Base-by-base conservation (phyloP, 2,329 filamentous ascomycete genomes). In the Pseudonectria foliicola region DNA sequence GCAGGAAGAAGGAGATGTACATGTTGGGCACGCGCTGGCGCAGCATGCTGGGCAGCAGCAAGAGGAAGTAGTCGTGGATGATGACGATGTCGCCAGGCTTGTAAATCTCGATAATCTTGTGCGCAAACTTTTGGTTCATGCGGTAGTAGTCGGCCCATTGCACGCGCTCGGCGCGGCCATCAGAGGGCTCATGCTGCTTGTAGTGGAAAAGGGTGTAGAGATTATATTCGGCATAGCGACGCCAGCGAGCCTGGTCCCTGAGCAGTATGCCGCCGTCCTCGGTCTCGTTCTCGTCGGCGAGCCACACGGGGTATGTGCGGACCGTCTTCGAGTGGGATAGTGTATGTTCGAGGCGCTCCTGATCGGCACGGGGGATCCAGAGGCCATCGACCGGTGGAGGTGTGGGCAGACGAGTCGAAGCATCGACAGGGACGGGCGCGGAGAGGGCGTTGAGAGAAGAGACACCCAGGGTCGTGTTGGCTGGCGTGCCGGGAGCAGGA, bases 151-250 rank as follows among this genome's bases (percentile, higher is more conserved):
- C 88, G 16, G 83, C 79, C 89, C 90, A 96, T 50, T 88, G 80
- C 27, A 83, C 72, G 34, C 85, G 80, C 56, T 92, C 85, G 13
- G 79, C 78, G 47, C 84, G 79, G 25, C 88, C 88, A 57, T 95
- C 85, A 10, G 80, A 85, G 2, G 90, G 87, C 57, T 89, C 86
- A 55, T 94, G 85, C 55, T 92, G 86, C 64, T 94, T 94, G 71
- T 96, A 96, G 63, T 96, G 90, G 57, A 95, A 88, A 8, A 95
- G 73, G 1, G 86, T 88, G 64, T 94, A 95, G 18, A 96, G 71
- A 51, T 95, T 85, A 55, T 89, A 80, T 64, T 95, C 88, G 12
- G 89, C 87, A 60, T 92, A 96, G 27, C 84, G 76, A 44, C 88
- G 77, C 90, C 92, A 96, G 45, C 88, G 73, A 23, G 72, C 70